Evolutionary conservation across 2,329 filamentous ascomycete genomes (phyloP).

Genomic region (Venturia oleaginea): DNA sequence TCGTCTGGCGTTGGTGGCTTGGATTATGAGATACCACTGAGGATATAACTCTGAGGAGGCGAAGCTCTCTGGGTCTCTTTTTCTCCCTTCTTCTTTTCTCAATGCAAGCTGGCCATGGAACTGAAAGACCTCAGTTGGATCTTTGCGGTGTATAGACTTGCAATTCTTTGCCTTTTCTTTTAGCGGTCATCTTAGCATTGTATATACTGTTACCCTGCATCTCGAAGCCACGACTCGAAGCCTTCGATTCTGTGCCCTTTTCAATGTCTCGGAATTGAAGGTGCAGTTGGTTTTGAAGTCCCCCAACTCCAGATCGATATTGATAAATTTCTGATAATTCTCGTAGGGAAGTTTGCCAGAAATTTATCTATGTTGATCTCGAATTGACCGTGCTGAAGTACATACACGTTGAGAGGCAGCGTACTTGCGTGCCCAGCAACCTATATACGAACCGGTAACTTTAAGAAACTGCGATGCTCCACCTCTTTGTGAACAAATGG

Average conservation of each 20-base stretch:
- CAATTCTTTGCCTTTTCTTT: neutral
- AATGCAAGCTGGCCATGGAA: neutral
- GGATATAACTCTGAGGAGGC: neutral
- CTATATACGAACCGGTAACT: neutral
- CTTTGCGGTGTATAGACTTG: neutral
- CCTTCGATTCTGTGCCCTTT: no score
- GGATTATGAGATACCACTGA: neutral
- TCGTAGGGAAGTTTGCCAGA: no score
- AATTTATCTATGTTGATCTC: no score
- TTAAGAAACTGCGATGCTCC: neutral
- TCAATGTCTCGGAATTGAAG: no score
- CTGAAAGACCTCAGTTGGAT: neutral
- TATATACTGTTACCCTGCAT: no score
- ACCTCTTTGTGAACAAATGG: neutral
- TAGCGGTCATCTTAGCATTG: no score
- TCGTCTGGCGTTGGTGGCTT: neutral
- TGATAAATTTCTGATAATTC: no score
- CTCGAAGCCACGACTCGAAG: no score
- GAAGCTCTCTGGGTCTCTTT: neutral
- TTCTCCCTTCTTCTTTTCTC: neutral
- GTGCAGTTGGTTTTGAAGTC: no score
- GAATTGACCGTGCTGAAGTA: no score
- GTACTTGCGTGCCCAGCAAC: neutral
- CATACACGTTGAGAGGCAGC: no score
- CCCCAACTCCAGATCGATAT: no score